phyloP scores from a whole-genome alignment of 768 basidiomycete genomes.

The Cubamyces lactineus region DNA sequence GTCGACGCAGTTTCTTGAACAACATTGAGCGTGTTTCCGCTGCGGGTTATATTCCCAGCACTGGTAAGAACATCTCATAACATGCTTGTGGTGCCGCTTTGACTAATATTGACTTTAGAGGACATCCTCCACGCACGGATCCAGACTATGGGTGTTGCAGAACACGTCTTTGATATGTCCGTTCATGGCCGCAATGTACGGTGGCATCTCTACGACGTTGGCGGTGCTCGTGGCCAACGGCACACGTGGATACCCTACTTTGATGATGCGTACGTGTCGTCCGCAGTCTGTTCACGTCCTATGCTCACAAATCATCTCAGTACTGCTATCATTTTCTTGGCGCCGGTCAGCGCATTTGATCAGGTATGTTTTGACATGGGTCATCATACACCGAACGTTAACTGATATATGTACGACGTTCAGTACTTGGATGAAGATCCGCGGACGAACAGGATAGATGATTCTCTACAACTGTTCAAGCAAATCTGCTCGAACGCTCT shows the following conservation, averaged over 20 bases:
- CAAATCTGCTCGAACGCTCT: slow-evolving; percentile 83
- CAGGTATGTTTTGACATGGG: slow-evolving; percentile 50
- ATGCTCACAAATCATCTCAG: slow-evolving; percentile 9
- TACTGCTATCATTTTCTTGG: slow-evolving; percentile 83
- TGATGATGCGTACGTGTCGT: slow-evolving; percentile 64
- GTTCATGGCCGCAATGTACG: slow-evolving; percentile 77
- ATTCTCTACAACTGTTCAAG: slow-evolving; percentile 86
- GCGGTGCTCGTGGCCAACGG: slow-evolving; percentile 77
- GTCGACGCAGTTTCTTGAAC: slow-evolving; percentile 63
- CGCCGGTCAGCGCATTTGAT: slow-evolving; percentile 86
- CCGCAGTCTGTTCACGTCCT: slow-evolving; percentile 36
- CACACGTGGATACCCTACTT: slow-evolving; percentile 88
- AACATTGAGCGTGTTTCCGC: slow-evolving; percentile 74
- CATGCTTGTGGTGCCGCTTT: neutral
- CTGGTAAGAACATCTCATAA: slow-evolving; percentile 47
- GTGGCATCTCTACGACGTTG: slow-evolving; percentile 84
- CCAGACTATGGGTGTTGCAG: slow-evolving; percentile 87
- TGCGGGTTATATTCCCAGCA: slow-evolving; percentile 72
- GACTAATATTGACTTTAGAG: slow-evolving; percentile 44
- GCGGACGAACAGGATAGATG: slow-evolving; percentile 82
- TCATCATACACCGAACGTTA: neutral
- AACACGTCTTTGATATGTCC: slow-evolving; percentile 81
- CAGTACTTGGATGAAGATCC: slow-evolving; percentile 90
- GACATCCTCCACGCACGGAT: slow-evolving; percentile 90
- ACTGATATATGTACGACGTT: slow-evolving; percentile 1